Base-by-base conservation (phyloP, 1,284 basidiomycete genomes). In the Ustilago trichophora region DNA sequence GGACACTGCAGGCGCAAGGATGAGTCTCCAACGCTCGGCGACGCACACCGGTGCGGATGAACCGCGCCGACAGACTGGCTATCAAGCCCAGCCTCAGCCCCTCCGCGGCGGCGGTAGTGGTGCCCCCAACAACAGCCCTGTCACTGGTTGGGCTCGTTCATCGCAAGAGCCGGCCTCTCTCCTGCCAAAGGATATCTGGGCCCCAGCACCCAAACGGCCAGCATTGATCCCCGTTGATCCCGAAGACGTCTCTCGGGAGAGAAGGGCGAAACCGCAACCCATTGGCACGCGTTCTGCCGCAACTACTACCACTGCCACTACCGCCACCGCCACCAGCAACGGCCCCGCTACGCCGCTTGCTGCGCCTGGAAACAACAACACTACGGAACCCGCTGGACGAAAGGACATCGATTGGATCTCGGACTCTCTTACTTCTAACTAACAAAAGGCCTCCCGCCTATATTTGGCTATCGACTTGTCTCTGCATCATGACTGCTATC, bases 101-200 rank as follows among this genome's bases (percentile, higher is more conserved):
- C n/a, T n/a, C n/a, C n/a, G n/a, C n/a, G n/a, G n/a, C n/a, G n/a
- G n/a, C n/a, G n/a, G n/a, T n/a, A n/a, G n/a, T n/a, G n/a, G n/a
- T n/a, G n/a, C n/a, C n/a, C n/a, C n/a, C n/a, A n/a, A n/a, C n/a
- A n/a, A n/a, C n/a, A n/a, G n/a, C n/a, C n/a, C n/a, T n/a, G n/a
- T n/a, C n/a, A n/a, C 29, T 3, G 41, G 35, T 12, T 56, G 42
- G 25, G 25, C n/a, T 24, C 35, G 22, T 6, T 6, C 24, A 41
- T 16, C 37, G 6, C 38, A 25, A 22, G 32, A 31, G 25, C 3
- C 41, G 1, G 7, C 34, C 3, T 41, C 44, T 8, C 29, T 25
- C 15, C 45, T 57, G 22, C 48, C 57, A 11, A 48, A 36, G 19
- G 58, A 60, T 6, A 68, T 68, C 19, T 68, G 65, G 65, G 65